phyloP scores from a whole-genome alignment of 352 stramenopile species.

The Phytophthora cryptogea region DNA sequence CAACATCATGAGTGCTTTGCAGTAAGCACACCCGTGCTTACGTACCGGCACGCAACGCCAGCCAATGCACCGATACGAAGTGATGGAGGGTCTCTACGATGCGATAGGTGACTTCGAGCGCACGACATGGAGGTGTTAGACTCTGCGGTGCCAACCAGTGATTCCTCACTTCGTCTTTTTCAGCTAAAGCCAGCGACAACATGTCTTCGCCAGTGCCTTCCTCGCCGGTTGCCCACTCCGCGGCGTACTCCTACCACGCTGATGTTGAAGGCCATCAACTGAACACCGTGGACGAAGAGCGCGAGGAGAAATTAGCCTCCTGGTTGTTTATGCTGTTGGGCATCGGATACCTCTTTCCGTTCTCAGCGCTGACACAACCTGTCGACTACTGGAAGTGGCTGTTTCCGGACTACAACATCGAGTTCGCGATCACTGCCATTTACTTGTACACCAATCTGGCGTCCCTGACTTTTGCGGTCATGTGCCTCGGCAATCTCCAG shows the following conservation, averaged over 20 bases:
- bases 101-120: constrained; percentile 17
- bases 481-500: constrained; percentile 56
- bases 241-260: constrained; percentile 35
- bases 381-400: constrained; percentile 88
- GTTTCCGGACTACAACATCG: constrained; percentile 86
- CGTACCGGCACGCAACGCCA: not conserved
- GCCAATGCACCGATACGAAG: not conserved
- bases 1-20: constrained; percentile 24
- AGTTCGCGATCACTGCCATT: constrained; percentile 83
- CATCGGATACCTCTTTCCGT: constrained; percentile 84
- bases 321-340: constrained; percentile 72
- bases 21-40: constrained; percentile 20
- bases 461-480: constrained; percentile 61
- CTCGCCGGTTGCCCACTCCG: constrained; percentile 35
- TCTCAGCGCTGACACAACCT: constrained; percentile 85
- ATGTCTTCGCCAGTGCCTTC: constrained; percentile 54
- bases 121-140: constrained; percentile 24
- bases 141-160: constrained; percentile 9
- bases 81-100: not conserved
- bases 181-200: constrained; percentile 1
- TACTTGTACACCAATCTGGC: constrained; percentile 86
- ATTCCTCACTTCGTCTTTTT: constrained; percentile 17
- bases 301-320: constrained; percentile 54
- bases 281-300: constrained; percentile 23
- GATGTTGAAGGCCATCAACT: constrained; percentile 9